Evolutionary conservation across 352 stramenopile genomes (phyloP).

Genomic region (Phytophthora boehmeriae): DNA sequence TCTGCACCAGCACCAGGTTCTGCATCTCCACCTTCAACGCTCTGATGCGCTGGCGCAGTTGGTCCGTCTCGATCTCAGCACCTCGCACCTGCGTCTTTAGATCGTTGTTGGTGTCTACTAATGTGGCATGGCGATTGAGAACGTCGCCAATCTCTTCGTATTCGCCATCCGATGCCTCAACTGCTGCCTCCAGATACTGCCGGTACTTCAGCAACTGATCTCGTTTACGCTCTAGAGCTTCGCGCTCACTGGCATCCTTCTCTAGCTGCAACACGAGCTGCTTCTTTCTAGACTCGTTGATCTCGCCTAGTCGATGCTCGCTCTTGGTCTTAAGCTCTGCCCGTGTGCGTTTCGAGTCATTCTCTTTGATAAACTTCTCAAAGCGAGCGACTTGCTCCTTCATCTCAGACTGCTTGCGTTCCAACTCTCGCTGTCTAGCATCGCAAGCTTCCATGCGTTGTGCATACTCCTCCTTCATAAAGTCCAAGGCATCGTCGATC

Average conservation of each 20-base stretch:
- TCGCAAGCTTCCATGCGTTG: constrained; percentile 90
- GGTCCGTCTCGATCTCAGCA: constrained; percentile 79
- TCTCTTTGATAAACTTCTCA: constrained; percentile 95
- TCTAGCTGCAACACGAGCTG: constrained; percentile 73
- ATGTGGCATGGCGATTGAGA: constrained; percentile 83
- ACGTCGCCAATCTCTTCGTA: constrained; percentile 89
- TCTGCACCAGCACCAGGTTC: constrained; percentile 85
- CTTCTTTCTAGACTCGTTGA: constrained; percentile 83
- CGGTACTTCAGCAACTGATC: constrained; percentile 86
- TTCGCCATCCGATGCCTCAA: constrained; percentile 83
- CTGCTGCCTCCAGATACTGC: constrained; percentile 81
- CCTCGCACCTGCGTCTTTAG: constrained; percentile 73
- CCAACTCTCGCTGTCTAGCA: constrained; percentile 76
- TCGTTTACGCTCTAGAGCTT: constrained; percentile 78
- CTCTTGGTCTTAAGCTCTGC: constrained; percentile 91
- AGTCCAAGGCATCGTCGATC: constrained; percentile 91
- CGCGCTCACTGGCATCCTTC: constrained; percentile 68
- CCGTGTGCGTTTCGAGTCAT: constrained; percentile 89
- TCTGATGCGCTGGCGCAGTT: constrained; percentile 75
- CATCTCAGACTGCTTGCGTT: constrained; percentile 91
- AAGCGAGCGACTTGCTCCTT: constrained; percentile 91
- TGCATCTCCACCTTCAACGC: constrained; percentile 84
- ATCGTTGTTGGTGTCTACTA: constrained; percentile 90
- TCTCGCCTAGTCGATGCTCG: constrained; percentile 72
- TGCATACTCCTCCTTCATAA: constrained; percentile 93